Evolutionary conservation across 2,329 filamentous ascomycete genomes (phyloP).

Genomic region (Cylindrodendrum hubeiense): DNA sequence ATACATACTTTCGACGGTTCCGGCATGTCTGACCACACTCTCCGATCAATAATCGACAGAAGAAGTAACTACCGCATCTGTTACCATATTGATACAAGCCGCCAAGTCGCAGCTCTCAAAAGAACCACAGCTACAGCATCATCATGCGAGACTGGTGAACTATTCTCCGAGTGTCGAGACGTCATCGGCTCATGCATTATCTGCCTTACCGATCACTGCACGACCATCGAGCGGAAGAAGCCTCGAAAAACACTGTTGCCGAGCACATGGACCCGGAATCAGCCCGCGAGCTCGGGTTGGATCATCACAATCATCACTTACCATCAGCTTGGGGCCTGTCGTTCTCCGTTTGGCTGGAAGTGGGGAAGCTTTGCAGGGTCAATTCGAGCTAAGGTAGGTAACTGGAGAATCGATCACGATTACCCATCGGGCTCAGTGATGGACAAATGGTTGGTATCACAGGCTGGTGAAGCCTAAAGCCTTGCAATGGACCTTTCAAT

Average conservation of each 20-base stretch:
- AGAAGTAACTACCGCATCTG: not conserved
- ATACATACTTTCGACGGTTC: slow-evolving; percentile 1
- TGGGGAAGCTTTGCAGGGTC: not conserved
- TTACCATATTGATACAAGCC: not conserved
- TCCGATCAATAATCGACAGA: not conserved
- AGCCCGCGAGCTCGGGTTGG: not conserved
- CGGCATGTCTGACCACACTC: not conserved
- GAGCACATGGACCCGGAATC: not conserved
- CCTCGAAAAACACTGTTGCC: not conserved
- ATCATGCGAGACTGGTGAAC: not conserved
- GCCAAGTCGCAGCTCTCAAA: not conserved
- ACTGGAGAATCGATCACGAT: slow-evolving; percentile 7
- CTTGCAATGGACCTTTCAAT: too few species aligned
- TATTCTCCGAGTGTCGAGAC: not conserved
- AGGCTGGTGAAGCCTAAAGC: too few species aligned
- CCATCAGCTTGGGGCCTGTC: not conserved
- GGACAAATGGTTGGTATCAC: not conserved
- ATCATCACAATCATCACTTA: not conserved
- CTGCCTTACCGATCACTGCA: slow-evolving; percentile 9
- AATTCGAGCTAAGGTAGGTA: not conserved
- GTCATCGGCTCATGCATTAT: not conserved
- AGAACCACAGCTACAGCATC: not conserved
- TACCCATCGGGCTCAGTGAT: not conserved
- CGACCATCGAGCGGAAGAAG: slow-evolving; percentile 4
- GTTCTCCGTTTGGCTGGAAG: slow-evolving; percentile 6